These are phyloP conservation scores for Thalassiosira profunda DNA, from an alignment of 108 stramenopile genomes.

Conservation along the genomic window DNA sequence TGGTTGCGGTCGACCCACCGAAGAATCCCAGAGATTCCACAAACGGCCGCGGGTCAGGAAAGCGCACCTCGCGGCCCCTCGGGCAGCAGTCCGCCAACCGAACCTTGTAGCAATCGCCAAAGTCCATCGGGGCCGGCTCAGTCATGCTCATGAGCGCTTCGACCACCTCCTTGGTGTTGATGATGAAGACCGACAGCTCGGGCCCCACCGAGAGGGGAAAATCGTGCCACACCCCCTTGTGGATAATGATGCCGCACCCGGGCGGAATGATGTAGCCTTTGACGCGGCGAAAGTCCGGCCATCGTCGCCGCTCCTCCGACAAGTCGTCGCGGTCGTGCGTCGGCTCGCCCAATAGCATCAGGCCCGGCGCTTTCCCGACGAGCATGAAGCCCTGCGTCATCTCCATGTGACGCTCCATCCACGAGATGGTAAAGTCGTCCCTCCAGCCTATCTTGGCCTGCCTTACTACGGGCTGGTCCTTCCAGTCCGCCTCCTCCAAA, in stretches of 20 bases:
- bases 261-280: constrained; percentile 27
- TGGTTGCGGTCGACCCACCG: background rate
- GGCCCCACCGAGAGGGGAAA: constrained; percentile 29
- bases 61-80: constrained; percentile 5
- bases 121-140: constrained; percentile 21
- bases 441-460: constrained; percentile 21
- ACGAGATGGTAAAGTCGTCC: constrained; percentile 12
- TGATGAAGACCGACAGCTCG: constrained; percentile 16
- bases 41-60: constrained; percentile 25
- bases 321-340: constrained; percentile 39
- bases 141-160: constrained; percentile 22
- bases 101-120: constrained; percentile 41
- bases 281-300: constrained; percentile 17
- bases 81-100: constrained; percentile 1
- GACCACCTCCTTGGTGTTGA: constrained; percentile 25
- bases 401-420: constrained; percentile 38
- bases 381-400: constrained; percentile 28
- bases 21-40: constrained; percentile 6
- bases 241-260: constrained; percentile 30
- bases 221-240: constrained; percentile 37
- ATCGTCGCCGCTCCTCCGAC: constrained; percentile 8
- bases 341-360: constrained; percentile 32
- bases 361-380: constrained; percentile 14
- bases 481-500: constrained; percentile 29
- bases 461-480: constrained; percentile 17